These are phyloP conservation scores for Quercus parvula DNA, from an alignment of 306 rosid species.

Conservation along the genomic window DNA sequence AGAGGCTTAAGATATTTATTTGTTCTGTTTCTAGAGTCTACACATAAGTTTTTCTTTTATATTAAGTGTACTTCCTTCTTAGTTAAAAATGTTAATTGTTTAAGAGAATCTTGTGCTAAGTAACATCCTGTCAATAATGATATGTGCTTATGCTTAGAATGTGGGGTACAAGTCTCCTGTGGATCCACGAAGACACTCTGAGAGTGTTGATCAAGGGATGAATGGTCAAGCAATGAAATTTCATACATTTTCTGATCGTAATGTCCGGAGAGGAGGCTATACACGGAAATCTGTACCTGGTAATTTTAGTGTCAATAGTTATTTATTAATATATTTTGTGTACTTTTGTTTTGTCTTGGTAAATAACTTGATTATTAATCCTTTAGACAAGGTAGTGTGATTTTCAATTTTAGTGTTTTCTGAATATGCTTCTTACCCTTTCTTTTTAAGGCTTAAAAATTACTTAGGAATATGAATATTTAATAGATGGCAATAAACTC, in stretches of 20 bases:
- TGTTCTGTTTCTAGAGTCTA: background rate
- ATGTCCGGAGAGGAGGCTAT: constrained; percentile 59
- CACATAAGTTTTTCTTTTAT: background rate
- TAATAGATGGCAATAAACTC: background rate
- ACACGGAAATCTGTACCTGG: constrained; percentile 58
- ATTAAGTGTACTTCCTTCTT: background rate
- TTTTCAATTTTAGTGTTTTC: background rate
- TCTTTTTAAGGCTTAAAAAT: background rate
- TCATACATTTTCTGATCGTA: constrained; percentile 51
- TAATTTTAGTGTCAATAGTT: constrained; percentile 22
- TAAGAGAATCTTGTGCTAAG: background rate
- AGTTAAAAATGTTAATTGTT: background rate
- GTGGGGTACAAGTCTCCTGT: constrained; percentile 38
- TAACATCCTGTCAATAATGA: constrained; percentile 1
- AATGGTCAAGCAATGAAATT: constrained; percentile 48
- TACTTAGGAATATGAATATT: background rate
- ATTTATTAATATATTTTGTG: background rate
- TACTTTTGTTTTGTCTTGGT: background rate
- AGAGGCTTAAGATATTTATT: background rate
- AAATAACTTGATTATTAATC: background rate
- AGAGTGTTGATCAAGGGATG: constrained; percentile 52
- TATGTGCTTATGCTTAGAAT: constrained; percentile 47
- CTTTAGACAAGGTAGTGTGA: background rate
- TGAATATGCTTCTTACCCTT: background rate
- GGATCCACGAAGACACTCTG: constrained; percentile 49